Percentiles rank a stretch among this genome's conserved stretches.
Evolutionary conservation across 2,329 filamentous ascomycete species (phyloP).

Genomic region (Blastomyces silverae): DNA sequence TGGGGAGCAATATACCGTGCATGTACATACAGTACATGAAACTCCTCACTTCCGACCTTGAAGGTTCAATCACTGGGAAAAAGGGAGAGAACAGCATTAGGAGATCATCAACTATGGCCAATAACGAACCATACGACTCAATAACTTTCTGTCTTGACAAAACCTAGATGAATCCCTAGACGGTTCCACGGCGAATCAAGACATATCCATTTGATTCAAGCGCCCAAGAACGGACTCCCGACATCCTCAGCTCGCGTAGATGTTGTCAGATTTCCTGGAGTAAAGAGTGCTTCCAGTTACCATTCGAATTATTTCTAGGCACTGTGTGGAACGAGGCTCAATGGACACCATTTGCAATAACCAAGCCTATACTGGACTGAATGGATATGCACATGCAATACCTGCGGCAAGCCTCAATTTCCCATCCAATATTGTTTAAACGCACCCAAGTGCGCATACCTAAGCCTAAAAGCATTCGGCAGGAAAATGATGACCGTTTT

Average conservation of each 20-base stretch:
- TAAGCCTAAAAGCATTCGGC: background rate
- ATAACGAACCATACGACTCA: background rate
- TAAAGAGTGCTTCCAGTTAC: background rate
- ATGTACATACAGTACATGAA: background rate
- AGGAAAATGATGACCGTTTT: background rate
- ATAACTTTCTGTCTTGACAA: background rate
- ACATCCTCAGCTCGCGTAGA: background rate
- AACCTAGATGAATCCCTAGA: background rate
- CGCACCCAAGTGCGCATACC: background rate
- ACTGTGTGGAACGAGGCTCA: background rate
- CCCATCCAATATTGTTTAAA: background rate
- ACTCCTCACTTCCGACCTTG: background rate
- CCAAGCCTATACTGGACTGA: background rate
- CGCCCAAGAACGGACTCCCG: background rate
- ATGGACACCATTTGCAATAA: background rate
- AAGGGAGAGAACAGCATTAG: background rate
- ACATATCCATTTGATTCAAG: background rate
- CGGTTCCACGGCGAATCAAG: background rate
- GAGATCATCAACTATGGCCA: background rate
- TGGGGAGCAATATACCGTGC: background rate
- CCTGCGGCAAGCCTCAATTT: background rate
- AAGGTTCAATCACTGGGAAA: background rate
- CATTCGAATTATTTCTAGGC: background rate
- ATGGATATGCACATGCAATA: background rate
- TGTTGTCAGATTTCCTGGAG: background rate